Conservation (phyloP, 306 rosid genomes). For the Mimosa bimucronata region DNA sequence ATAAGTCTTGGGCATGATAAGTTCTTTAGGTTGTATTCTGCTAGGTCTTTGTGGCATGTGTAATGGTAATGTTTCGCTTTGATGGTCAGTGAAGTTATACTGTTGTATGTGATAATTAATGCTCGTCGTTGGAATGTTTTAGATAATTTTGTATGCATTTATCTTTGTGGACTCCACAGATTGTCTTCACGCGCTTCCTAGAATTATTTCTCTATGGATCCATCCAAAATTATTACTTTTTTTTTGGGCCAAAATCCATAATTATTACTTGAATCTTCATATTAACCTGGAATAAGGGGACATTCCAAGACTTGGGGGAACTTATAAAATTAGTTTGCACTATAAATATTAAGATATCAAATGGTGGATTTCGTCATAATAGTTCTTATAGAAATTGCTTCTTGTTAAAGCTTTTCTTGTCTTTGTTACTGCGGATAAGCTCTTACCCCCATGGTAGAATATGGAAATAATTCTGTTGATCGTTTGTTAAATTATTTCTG, state of each 20-base stretch:
- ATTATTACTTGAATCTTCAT: conserved; percentile 3
- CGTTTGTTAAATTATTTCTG: conserved; percentile 35
- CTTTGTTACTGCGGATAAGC: neutral
- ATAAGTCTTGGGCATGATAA: neutral
- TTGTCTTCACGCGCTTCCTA: neutral
- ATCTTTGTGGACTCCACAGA: neutral
- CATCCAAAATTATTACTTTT: too few relatives aligned
- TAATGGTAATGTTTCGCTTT: neutral
- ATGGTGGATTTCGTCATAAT: conserved; percentile 1
- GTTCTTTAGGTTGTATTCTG: neutral
- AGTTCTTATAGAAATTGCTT: neutral
- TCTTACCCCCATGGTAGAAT: neutral
- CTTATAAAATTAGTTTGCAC: neutral
- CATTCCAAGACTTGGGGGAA: conserved; percentile 1
- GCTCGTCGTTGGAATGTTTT: neutral
- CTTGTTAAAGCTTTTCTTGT: neutral
- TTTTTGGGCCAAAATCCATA: too few relatives aligned
- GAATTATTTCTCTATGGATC: conserved; percentile 5
- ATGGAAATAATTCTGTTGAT: conserved; percentile 12
- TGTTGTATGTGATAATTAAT: neutral
- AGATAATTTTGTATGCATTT: neutral
- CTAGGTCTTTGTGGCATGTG: neutral
- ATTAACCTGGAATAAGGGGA: neutral
- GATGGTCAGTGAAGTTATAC: neutral
- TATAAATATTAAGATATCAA: neutral